These are phyloP conservation scores for Ganoderma multipileum DNA, from an alignment of 1,284 basidiomycete species.

Conservation along the genomic window DNA sequence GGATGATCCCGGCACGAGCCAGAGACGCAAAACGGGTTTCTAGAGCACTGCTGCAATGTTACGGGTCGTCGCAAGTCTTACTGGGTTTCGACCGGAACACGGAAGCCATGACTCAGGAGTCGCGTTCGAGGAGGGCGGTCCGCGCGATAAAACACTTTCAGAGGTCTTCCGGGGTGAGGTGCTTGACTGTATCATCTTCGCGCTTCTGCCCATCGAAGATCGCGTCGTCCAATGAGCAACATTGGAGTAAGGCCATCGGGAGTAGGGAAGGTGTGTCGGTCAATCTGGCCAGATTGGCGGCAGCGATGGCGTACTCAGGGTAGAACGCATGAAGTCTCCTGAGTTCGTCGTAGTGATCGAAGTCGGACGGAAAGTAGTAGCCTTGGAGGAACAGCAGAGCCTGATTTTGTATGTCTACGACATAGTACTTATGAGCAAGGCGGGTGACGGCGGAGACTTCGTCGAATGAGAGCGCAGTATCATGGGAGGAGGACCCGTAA, in stretches of 20 bases:
- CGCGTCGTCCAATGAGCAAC: neutral
- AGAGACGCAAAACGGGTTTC: neutral
- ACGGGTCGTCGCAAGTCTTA: neutral
- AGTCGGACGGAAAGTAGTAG: neutral
- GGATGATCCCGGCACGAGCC: neutral
- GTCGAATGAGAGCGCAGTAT: neutral
- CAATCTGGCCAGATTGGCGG: constrained; percentile 15
- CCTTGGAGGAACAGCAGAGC: neutral
- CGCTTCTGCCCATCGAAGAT: constrained; percentile 6
- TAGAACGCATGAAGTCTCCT: neutral
- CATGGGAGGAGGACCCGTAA: constrained; percentile 7
- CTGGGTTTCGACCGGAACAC: neutral
- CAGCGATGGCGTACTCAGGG: neutral
- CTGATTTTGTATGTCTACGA: neutral
- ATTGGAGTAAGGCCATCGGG: constrained; percentile 11
- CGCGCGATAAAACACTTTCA: constrained; percentile 3
- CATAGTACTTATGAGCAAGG: constrained; percentile 1
- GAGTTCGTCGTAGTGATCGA: neutral
- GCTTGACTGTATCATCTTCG: constrained; percentile 8
- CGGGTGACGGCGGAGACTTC: constrained; percentile 1
- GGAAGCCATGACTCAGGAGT: neutral
- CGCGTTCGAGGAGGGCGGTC: neutral
- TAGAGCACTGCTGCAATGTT: neutral
- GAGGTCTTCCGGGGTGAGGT: constrained; percentile 10
- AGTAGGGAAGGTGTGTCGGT: constrained; percentile 8